Percentiles rank a stretch among this genome's conserved stretches.
phyloP scores from a whole-genome alignment of 805 yeast species.

The Barnettozyma vustinii region DNA sequence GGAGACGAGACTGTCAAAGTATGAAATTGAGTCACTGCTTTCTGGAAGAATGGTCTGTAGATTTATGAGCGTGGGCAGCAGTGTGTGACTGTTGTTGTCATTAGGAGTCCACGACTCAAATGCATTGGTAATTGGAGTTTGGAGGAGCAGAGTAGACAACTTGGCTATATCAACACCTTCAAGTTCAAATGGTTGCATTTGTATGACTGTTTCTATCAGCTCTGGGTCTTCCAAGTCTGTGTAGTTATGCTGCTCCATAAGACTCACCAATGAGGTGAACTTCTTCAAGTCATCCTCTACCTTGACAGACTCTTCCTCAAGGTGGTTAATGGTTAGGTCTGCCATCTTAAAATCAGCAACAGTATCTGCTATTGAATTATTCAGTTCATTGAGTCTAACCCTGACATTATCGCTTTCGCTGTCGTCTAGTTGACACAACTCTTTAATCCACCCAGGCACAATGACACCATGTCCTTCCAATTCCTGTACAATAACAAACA shows the following conservation, averaged over 20 bases:
- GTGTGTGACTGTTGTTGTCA: slow-evolving; percentile 25
- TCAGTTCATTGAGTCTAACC: slow-evolving; percentile 11
- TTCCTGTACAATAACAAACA: slow-evolving; percentile 20
- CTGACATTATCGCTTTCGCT: slow-evolving; percentile 12
- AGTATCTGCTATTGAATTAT: slow-evolving; percentile 13
- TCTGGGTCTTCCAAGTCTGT: background rate
- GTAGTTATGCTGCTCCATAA: background rate
- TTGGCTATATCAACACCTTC: slow-evolving; percentile 10
- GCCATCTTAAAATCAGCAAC: slow-evolving; percentile 11
- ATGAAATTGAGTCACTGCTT: slow-evolving; percentile 13
- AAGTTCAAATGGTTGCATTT: background rate
- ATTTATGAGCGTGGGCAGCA: slow-evolving; percentile 26
- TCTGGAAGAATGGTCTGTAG: slow-evolving; percentile 23
- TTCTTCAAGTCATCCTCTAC: background rate
- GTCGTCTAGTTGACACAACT: slow-evolving; percentile 18
- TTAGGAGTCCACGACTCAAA: slow-evolving; percentile 35
- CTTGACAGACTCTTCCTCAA: background rate
- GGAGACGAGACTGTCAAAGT: slow-evolving; percentile 33
- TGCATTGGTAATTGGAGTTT: slow-evolving; percentile 12
- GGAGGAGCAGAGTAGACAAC: slow-evolving; percentile 19
- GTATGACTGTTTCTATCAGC: background rate
- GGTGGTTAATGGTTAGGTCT: slow-evolving; percentile 9
- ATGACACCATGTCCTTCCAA: slow-evolving; percentile 17
- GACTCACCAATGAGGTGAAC: background rate
- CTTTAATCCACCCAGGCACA: slow-evolving; percentile 18